Evolutionary conservation across 2,329 filamentous ascomycete species (phyloP).

Genomic region (Byssoonygena ceratinophila): DNA sequence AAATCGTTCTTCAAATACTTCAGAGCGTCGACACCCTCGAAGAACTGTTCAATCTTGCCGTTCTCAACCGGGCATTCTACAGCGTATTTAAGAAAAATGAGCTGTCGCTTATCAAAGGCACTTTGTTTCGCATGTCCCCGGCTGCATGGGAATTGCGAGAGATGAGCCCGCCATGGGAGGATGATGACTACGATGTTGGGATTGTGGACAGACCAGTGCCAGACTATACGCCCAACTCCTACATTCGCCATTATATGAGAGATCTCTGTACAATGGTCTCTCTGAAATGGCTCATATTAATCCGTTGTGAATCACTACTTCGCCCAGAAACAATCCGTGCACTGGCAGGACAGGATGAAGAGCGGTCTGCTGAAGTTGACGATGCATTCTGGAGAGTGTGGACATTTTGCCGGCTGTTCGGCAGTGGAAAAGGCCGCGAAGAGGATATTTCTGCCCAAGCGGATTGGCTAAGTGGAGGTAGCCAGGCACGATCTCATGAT

Average conservation of each 20-base stretch:
- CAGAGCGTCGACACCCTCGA: slow-evolving; percentile 40
- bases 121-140: slow-evolving; percentile 45
- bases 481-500: slow-evolving; percentile 40
- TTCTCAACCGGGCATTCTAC: slow-evolving; percentile 48
- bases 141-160: slow-evolving; percentile 52
- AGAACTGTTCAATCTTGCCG: slow-evolving; percentile 46
- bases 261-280: slow-evolving; percentile 46
- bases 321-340: slow-evolving; percentile 47
- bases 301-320: slow-evolving; percentile 47
- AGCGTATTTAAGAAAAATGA: slow-evolving; percentile 49
- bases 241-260: slow-evolving; percentile 42
- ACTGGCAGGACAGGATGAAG: slow-evolving; percentile 39
- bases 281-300: slow-evolving; percentile 47
- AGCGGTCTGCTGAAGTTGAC: slow-evolving; percentile 44
- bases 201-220: slow-evolving; percentile 37
- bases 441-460: slow-evolving; percentile 50
- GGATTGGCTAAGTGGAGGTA: slow-evolving; percentile 53
- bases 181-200: slow-evolving; percentile 33
- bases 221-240: slow-evolving; percentile 45
- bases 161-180: slow-evolving; percentile 44
- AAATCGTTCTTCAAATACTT: slow-evolving; percentile 45
- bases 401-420: slow-evolving; percentile 56
- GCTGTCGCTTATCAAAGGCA: slow-evolving; percentile 42
- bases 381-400: slow-evolving; percentile 56
- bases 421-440: slow-evolving; percentile 47